Evolutionary conservation across 352 stramenopile genomes (phyloP).

Genomic region (Pythium volutum): DNA sequence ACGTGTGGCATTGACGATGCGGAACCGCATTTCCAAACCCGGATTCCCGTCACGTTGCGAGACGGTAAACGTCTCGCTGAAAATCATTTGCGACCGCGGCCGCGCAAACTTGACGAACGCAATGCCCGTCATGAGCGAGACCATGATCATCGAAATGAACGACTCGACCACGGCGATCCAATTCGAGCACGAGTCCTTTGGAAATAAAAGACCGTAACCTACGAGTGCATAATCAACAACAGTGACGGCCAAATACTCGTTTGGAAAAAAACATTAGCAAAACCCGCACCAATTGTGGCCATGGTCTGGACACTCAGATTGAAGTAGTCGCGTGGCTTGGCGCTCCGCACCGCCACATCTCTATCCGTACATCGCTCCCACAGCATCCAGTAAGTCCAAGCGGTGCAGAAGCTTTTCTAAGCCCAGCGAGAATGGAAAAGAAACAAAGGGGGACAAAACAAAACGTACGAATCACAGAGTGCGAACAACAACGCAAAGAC

Average conservation of each 20-base stretch:
- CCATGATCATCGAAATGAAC: conserved; percentile 55
- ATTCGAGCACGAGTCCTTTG: conserved; percentile 44
- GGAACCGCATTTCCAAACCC: conserved; percentile 51
- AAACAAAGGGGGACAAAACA: too few relatives aligned
- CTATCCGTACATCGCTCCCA: conserved; percentile 8
- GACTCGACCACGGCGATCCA: conserved; percentile 50
- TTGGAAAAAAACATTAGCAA: background rate
- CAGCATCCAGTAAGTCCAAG: background rate
- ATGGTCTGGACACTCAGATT: conserved; percentile 65
- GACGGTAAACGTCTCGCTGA: conserved; percentile 52
- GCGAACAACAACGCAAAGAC: conserved; percentile 49
- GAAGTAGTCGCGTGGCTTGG: conserved; percentile 42
- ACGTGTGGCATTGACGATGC: conserved; percentile 49
- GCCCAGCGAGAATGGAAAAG: background rate
- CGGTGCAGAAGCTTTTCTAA: background rate
- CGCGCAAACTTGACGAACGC: conserved; percentile 62
- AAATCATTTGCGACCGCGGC: conserved; percentile 43
- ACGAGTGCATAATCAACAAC: background rate
- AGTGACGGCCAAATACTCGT: background rate
- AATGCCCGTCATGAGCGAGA: conserved; percentile 58
- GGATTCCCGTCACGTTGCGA: conserved; percentile 22
- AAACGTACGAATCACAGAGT: conserved; percentile 34
- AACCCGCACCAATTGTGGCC: conserved; percentile 41
- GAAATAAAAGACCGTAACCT: conserved; percentile 53
- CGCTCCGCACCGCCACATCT: conserved; percentile 6